phyloP scores from a whole-genome alignment of 768 basidiomycete genomes.

The Boletus rex-veris region DNA sequence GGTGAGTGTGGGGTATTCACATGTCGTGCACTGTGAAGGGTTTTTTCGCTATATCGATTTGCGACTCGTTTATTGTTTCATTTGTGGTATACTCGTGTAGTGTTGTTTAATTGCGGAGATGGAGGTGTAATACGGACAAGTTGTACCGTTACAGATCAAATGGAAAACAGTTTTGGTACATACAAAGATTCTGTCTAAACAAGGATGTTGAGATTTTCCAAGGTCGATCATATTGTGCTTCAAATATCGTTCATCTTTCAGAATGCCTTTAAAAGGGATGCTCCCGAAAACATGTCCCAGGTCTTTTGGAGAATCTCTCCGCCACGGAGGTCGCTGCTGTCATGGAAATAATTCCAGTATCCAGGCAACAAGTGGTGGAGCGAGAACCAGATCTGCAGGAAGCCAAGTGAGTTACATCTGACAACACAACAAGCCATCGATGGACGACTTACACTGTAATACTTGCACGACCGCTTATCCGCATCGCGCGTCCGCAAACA shows the following conservation, averaged over 20 bases:
- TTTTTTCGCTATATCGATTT: slow-evolving; percentile 1
- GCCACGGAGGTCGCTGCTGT: slow-evolving; percentile 3
- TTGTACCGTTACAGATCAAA: too few species aligned
- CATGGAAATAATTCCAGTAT: slow-evolving; percentile 35
- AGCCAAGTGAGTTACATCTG: neutral
- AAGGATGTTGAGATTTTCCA: too few species aligned
- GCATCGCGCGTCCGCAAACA: slow-evolving; percentile 24
- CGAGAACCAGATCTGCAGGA: slow-evolving; percentile 33
- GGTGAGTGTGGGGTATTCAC: too few species aligned
- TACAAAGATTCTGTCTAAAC: too few species aligned
- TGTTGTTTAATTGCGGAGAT: too few species aligned
- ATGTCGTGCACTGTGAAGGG: neutral
- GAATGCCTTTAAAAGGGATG: slow-evolving; percentile 1
- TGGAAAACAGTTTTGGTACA: too few species aligned
- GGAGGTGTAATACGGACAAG: too few species aligned
- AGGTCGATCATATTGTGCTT: too few species aligned
- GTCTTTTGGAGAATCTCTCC: slow-evolving; percentile 20
- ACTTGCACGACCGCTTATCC: slow-evolving; percentile 37
- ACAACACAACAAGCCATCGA: too few species aligned
- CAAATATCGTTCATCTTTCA: neutral
- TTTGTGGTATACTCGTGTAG: slow-evolving; percentile 4
- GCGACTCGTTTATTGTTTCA: neutral
- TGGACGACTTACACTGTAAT: slow-evolving; percentile 33
- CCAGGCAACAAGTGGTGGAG: slow-evolving; percentile 34
- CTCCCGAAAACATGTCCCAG: slow-evolving; percentile 20